phyloP scores from a whole-genome alignment of 805 yeast species.

The Lachancea fermentati region DNA sequence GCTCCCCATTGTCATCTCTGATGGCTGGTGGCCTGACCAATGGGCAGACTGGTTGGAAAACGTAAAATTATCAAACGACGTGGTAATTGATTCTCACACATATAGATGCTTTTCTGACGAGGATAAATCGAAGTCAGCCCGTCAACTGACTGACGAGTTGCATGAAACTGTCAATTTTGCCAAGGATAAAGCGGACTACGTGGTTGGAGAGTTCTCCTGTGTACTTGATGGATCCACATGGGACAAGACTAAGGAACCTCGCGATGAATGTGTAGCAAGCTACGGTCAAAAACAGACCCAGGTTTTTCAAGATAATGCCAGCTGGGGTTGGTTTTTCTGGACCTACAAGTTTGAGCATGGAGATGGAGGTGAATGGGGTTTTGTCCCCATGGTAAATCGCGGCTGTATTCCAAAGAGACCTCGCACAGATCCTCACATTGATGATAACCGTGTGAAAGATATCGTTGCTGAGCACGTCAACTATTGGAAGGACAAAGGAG shows the following conservation, averaged over 20 bases:
- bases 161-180: conserved; percentile 43
- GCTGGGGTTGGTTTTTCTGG: conserved; percentile 84
- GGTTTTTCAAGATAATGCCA: conserved; percentile 47
- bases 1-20: conserved; percentile 77
- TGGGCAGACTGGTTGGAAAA: conserved; percentile 61
- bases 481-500: conserved; percentile 65
- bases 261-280: conserved; percentile 51
- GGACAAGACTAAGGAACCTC: conserved; percentile 43
- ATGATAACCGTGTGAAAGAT: conserved; percentile 31
- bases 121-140: conserved; percentile 63
- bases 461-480: conserved; percentile 41
- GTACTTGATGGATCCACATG: conserved; percentile 75
- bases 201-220: conserved; percentile 89
- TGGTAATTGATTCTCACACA: conserved; percentile 77
- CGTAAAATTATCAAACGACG: conserved; percentile 42
- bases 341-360: conserved; percentile 82
- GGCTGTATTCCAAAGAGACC: conserved; percentile 47
- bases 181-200: conserved; percentile 51
- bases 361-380: conserved; percentile 97
- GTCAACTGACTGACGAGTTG: conserved; percentile 55
- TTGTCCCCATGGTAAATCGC: conserved; percentile 62
- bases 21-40: conserved; percentile 88
- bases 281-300: conserved; percentile 56
- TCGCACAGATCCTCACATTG: conserved; percentile 15
- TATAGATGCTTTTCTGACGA: conserved; percentile 79